Conservation (phyloP, 2,329 filamentous ascomycete genomes). For the Penicillium brevicompactum region DNA sequence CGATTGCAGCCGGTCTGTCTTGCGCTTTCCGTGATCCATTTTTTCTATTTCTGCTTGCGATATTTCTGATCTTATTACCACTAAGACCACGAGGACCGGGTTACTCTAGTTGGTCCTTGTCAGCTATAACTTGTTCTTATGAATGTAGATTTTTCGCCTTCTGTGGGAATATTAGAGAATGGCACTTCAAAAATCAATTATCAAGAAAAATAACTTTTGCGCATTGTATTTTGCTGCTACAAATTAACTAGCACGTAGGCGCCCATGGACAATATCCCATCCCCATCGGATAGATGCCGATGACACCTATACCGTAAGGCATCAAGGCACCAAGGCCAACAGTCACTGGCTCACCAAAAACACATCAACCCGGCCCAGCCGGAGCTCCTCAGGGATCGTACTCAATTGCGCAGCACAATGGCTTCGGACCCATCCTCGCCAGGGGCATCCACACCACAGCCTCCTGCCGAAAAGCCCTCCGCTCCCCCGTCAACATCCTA, state of each 20-base stretch:
- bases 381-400: constrained; percentile 9
- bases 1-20: constrained; percentile 16
- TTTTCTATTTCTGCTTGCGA: constrained; percentile 3
- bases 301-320: not conserved
- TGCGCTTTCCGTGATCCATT: not conserved
- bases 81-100: not conserved
- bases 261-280: no score
- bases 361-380: constrained; percentile 15
- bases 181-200: no score
- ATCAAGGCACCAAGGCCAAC: constrained; percentile 6
- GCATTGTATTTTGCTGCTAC: no score
- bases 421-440: constrained; percentile 14
- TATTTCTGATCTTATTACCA: constrained; percentile 2
- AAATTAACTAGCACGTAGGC: no score
- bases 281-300: no score
- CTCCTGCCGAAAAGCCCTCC: constrained; percentile 27
- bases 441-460: constrained; percentile 9
- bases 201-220: no score
- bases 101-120: not conserved
- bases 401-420: constrained; percentile 13
- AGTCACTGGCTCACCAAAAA: constrained; percentile 13
- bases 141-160: not conserved
- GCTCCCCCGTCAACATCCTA: constrained; percentile 51
- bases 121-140: not conserved
- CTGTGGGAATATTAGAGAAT: no score